Evolutionary conservation across 192 early-diverging fungal genomes (phyloP).

Genomic region (Dimargaris verticillata): DNA sequence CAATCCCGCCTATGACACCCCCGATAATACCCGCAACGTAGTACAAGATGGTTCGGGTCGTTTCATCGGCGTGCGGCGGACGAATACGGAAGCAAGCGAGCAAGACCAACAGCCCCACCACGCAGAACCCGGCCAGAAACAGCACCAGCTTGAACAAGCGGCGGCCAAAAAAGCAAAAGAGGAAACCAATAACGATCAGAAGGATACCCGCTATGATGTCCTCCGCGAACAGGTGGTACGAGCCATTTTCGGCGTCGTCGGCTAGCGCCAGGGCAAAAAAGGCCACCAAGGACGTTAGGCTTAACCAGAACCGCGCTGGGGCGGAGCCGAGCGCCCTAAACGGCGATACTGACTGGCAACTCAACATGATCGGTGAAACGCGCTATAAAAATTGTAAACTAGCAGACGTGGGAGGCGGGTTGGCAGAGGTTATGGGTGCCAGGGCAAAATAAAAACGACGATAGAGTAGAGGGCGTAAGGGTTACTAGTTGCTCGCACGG

Average conservation of each 20-base stretch:
- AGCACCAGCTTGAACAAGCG: conserved; percentile 47
- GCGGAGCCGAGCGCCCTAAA: background rate
- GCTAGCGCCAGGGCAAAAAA: background rate
- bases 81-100: conserved; percentile 25
- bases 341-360: no score
- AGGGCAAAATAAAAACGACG: no score
- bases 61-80: conserved; percentile 23
- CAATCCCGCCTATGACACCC: conserved; percentile 46
- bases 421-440: no score
- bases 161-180: conserved; percentile 54
- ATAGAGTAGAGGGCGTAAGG: no score
- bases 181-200: conserved; percentile 42
- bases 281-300: background rate
- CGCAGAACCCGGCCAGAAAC: conserved; percentile 63
- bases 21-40: conserved; percentile 39
- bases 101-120: conserved; percentile 29
- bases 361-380: no score
- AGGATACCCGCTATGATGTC: conserved; percentile 39
- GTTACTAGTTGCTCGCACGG: no score
- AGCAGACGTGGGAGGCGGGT: no score
- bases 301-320: conserved; percentile 4
- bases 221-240: conserved; percentile 14
- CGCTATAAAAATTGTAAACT: no score
- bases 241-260: background rate
- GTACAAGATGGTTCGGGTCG: conserved; percentile 22